Evolutionary conservation across 208 protist genomes (phyloP), one percentile per base, ranked within the genome.

Genomic region (Leishmania mexicana): DNA sequence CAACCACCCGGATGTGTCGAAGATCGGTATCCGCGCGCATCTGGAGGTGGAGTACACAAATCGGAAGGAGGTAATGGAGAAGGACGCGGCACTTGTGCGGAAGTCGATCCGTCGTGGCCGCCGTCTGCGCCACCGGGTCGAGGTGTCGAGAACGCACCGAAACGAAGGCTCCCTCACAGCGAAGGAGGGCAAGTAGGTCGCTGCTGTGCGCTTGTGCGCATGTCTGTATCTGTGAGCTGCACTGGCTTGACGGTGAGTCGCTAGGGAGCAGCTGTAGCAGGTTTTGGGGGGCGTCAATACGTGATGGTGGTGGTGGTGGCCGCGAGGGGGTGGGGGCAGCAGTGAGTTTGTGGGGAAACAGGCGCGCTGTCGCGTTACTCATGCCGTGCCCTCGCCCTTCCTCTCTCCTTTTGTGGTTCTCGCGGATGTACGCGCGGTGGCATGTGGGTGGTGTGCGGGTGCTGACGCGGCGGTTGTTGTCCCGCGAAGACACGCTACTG

Each of bases 21-120:
- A 95, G 87, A 92, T 98, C 67, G 95, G 95, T 71, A 95, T 98
- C 45, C 95, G 95, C 65, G 88, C 90, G 17, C 95, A 97, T 80
- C 80, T 98, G 3, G 87, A 93, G 24, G 86, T 88, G 31, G 94
- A 97, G 87, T 96, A 97, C 78, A 88, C 92, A 45, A 96, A 97
- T 75, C 85, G 92, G 10, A 79, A 82, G 57, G 94, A 96, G 86
- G 86, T 97, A 57, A 75, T 96, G 81, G 89, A 94, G 85, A 84
- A 85, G 24, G 94, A 97, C 78, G 92, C 94, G 31, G 93, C 93
- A 28, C 76, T 97, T 71, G 84, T 96, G 85, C 88, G 90, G 53
- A 90, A 91, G 80, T 88, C 91, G 35, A 78, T 96, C 79, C 90
- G 84, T 53, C 85, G 87, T 62, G 94, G 93, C 38, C 88, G 92